Evolutionary conservation across 2,329 filamentous ascomycete species (phyloP).

Genomic region (Talaromyces sp.): DNA sequence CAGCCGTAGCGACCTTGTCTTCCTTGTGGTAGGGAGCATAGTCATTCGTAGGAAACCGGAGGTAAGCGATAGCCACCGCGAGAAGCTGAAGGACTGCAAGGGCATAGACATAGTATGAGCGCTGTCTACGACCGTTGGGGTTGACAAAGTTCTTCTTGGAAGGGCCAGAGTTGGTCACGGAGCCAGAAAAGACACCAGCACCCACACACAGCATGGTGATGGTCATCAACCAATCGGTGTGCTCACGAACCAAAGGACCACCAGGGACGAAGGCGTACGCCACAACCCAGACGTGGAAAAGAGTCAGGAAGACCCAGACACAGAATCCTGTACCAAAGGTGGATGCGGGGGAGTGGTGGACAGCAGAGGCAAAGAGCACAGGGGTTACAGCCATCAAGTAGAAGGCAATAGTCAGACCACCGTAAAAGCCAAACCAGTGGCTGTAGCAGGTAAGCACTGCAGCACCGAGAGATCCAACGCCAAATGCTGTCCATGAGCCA

Average conservation of each 20-base stretch:
- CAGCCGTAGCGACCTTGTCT: slow-evolving; percentile 82
- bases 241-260: slow-evolving; percentile 85
- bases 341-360: slow-evolving; percentile 69
- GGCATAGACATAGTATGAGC: slow-evolving; percentile 67
- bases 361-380: slow-evolving; percentile 70
- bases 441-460: slow-evolving; percentile 70
- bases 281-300: slow-evolving; percentile 99
- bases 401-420: slow-evolving; percentile 68
- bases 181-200: slow-evolving; percentile 71
- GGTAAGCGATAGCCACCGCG: slow-evolving; percentile 75
- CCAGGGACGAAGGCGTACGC: slow-evolving; percentile 97
- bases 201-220: slow-evolving; percentile 81
- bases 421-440: slow-evolving; percentile 88
- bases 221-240: slow-evolving; percentile 92
- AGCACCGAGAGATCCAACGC: slow-evolving; percentile 73
- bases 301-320: slow-evolving; percentile 85
- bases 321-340: slow-evolving; percentile 88
- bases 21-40: slow-evolving; percentile 86
- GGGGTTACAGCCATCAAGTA: slow-evolving; percentile 80
- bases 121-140: slow-evolving; percentile 47
- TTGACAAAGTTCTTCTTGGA: slow-evolving; percentile 39
- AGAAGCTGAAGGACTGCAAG: slow-evolving; percentile 75
- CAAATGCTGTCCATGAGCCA: slow-evolving; percentile 75
- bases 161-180: slow-evolving; percentile 51
- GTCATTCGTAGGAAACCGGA: slow-evolving; percentile 88